phyloP scores from a whole-genome alignment of 805 yeast species.

The Metschnikowia anglica region DNA sequence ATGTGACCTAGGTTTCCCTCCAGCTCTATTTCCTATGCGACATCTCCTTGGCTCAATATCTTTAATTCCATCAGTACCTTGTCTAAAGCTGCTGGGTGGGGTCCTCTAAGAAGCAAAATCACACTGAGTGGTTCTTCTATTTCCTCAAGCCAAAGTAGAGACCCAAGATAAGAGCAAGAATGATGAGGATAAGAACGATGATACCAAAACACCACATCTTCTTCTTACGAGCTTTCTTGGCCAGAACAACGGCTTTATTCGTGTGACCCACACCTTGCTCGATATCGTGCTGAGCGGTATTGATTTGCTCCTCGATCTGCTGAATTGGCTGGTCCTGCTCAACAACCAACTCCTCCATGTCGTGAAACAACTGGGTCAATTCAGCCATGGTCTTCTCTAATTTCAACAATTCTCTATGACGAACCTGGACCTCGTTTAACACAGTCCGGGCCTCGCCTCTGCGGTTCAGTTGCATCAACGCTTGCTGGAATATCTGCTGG shows the following conservation, averaged over 20 bases:
- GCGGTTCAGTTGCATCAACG: slow-evolving; percentile 80
- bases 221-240: slow-evolving; percentile 87
- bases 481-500: slow-evolving; percentile 93
- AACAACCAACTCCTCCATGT: slow-evolving; percentile 93
- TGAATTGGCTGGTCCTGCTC: slow-evolving; percentile 90
- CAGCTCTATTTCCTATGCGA: too few relatives aligned
- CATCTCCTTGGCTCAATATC: too few relatives aligned
- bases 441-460: slow-evolving; percentile 96
- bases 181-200: slow-evolving; percentile 54
- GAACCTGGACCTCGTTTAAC: slow-evolving; percentile 89
- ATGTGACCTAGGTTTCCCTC: too few relatives aligned
- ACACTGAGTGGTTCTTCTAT: too few relatives aligned
- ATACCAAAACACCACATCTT: slow-evolving; percentile 82
- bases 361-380: slow-evolving; percentile 89
- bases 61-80: too few relatives aligned
- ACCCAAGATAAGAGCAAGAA: slow-evolving; percentile 69
- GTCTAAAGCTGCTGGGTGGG: too few relatives aligned
- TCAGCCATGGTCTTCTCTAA: slow-evolving; percentile 96
- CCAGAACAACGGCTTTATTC: slow-evolving; percentile 81
- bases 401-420: slow-evolving; percentile 93
- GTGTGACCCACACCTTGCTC: slow-evolving; percentile 95
- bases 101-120: too few relatives aligned
- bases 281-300: slow-evolving; percentile 81
- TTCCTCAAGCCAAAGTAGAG: slow-evolving; percentile 45
- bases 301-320: slow-evolving; percentile 77